Base-by-base conservation (phyloP, 2,329 filamentous ascomycete genomes). In the Nothophaeocryptopus gaeumannii region DNA sequence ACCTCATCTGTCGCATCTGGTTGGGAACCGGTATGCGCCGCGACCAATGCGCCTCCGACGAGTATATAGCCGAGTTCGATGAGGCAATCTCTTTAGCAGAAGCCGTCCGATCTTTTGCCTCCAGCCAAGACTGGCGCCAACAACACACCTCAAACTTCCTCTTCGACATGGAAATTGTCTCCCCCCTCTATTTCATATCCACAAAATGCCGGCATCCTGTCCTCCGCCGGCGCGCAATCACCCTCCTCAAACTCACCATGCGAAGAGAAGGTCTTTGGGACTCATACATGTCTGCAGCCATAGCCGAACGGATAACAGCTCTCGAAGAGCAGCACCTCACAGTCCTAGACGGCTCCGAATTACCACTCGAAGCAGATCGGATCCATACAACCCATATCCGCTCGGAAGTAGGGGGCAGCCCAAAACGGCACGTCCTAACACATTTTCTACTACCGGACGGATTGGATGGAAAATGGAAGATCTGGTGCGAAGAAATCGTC, bases 111-210 rank as follows among this genome's bases (percentile, higher is more conserved):
- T 12, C 30, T 5, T 13, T 26, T 13, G 20, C 26, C 10, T 26
- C 20, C n/a, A 26, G 7, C 20, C 20, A 26, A 26, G 7, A 26
- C 20, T 26, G 20, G 20, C 20, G 20, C 20, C 20, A 26, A 26
- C 20, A 26, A 26, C 20, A 26, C 20, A 4, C 20, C 20, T 26
- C 20, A 26, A 45, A 34, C 2, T 45, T 45, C 7, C 26, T 45
- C 12, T 37, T 45, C 10, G 43, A 45, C 43, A 45, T 37, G 20
- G 43, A 45, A 29, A 38, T 45, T 9, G 16, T 45, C 2, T 36
- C 33, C 7, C 43, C 43, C 3, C 12, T 45, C 12, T 34, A 45
- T 13, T 38, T 36, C 14, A 30, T 45, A 15, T 15, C 34, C 10
- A 14, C 20, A 8, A 36, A 45, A 8, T 38, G 43, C 20, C 43